A percentile compares a stretch with the other conserved stretches of the same genome.
Evolutionary conservation across 2,329 filamentous ascomycete genomes (phyloP).

Genomic region (Helotiales sp.): DNA sequence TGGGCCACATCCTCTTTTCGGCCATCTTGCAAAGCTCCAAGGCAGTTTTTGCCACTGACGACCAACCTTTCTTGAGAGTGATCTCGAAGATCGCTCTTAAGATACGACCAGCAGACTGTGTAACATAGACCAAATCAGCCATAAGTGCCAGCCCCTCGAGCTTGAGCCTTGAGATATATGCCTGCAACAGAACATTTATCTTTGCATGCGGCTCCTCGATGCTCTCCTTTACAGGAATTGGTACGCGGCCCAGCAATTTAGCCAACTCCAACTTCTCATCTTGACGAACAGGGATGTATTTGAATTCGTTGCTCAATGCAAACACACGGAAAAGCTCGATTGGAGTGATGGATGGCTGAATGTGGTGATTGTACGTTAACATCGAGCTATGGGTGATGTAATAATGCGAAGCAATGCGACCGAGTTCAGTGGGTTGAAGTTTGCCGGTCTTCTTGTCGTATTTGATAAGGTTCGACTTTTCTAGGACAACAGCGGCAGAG

Average conservation of each 20-base stretch:
- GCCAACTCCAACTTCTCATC: constrained; percentile 97
- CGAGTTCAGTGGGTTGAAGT: constrained; percentile 88
- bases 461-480: constrained; percentile 85
- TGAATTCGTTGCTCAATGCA: constrained; percentile 95
- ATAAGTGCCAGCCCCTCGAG: constrained; percentile 92
- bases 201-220: constrained; percentile 97
- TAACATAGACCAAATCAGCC: constrained; percentile 98
- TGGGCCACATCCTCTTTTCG: constrained; percentile 99
- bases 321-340: constrained; percentile 98
- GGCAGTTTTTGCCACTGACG: constrained; percentile 86
- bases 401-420: constrained; percentile 95
- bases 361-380: constrained; percentile 94
- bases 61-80: constrained; percentile 94
- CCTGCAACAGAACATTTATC: constrained; percentile 96
- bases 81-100: constrained; percentile 96
- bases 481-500: constrained; percentile 83
- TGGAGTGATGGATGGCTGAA: constrained; percentile 87
- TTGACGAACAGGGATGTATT: constrained; percentile 95
- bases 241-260: constrained; percentile 85
- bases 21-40: constrained; percentile 98
- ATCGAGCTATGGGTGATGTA: constrained; percentile 97
- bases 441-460: constrained; percentile 93
- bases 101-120: constrained; percentile 95
- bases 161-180: constrained; percentile 92
- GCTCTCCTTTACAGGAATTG: constrained; percentile 95